Base-by-base conservation (phyloP, 306 rosid species). In the Prunus davidiana region DNA sequence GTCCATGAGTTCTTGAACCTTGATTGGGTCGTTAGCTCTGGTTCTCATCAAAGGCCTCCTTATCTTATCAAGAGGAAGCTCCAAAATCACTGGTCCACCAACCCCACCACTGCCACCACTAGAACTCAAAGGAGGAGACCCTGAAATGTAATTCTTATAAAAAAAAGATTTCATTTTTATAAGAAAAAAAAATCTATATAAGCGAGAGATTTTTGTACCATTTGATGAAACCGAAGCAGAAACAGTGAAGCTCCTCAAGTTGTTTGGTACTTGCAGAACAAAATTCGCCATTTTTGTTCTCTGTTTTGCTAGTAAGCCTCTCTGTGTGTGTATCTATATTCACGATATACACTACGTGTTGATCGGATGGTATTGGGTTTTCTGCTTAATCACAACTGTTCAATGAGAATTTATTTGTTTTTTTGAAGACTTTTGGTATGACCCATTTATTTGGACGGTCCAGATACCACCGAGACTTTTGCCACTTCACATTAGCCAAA, bases 21-120 rank as follows among this genome's bases (percentile, higher is more conserved):
- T 95, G 73, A 15, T 63, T 3, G 79, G 91, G 74, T 95, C 96
- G 64, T 95, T 95, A 74, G 89, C 46, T 86, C 98, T 90, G 6
- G 97, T 95, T 78, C 92, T 85, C 98, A 92, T 86, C 72, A 95
- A 47, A 18, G 98, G 98, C 81, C 98, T 88, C 83, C 87, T 86
- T 34, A 95, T 95, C 96, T 92, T 90, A 61, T 90, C 97, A 2
- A 95, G 34, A 38, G 98, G 98, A 88, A 95, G 93, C 88, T 95
- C 98, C 85, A 92, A 3, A 41, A 92, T 85, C 83, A 88, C 91
- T 24, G 98, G 98, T 18, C 98, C 98, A 10, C 83, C 88, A 49
- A 85, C 88, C 52, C 79, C 66, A 20, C 87, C 85, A 78, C 89
- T 88, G 38, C 80, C 83, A 64, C 79, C 78, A 73, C 84, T 79